phyloP scores from a whole-genome alignment of 2,329 filamentous ascomycete genomes.

The Fusarium floridanum region DNA sequence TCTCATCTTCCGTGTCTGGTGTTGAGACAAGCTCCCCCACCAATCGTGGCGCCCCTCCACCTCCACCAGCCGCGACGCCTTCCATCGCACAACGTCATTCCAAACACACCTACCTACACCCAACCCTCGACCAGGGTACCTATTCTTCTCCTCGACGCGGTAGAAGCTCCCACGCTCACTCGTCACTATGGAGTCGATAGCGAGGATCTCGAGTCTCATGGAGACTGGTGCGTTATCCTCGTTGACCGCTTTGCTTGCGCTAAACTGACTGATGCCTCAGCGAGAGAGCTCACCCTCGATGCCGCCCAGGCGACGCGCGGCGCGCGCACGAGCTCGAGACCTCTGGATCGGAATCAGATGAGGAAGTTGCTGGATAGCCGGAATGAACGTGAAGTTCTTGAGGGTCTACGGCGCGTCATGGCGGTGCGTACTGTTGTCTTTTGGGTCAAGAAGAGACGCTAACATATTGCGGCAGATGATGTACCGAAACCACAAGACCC shows the following conservation, averaged over 20 bases:
- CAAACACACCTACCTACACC: constrained; percentile 34
- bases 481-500: constrained; percentile 88
- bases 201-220: constrained; percentile 91
- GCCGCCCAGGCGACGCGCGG: constrained; percentile 89
- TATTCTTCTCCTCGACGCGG: constrained; percentile 21
- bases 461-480: constrained; percentile 77
- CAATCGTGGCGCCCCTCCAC: constrained; percentile 41
- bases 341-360: constrained; percentile 84
- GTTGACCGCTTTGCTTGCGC: constrained; percentile 8
- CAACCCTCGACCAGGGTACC: constrained; percentile 21
- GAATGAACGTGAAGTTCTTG: constrained; percentile 91
- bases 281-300: constrained; percentile 96
- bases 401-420: constrained; percentile 89
- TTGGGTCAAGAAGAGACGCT: background rate
- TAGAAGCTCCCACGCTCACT: constrained; percentile 30
- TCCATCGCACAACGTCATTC: constrained; percentile 44
- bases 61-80: constrained; percentile 15
- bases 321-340: constrained; percentile 71
- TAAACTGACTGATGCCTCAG: constrained; percentile 61
- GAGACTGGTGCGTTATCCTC: constrained; percentile 80
- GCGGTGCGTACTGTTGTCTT: constrained; percentile 70
- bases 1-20: background rate
- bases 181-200: constrained; percentile 89
- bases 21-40: constrained; percentile 26
- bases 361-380: constrained; percentile 96